A percentile compares a stretch with the other conserved stretches of the same genome.
Evolutionary conservation across 1,139 yeast species (phyloP).

Genomic region (Meyerozyma elateridarum): DNA sequence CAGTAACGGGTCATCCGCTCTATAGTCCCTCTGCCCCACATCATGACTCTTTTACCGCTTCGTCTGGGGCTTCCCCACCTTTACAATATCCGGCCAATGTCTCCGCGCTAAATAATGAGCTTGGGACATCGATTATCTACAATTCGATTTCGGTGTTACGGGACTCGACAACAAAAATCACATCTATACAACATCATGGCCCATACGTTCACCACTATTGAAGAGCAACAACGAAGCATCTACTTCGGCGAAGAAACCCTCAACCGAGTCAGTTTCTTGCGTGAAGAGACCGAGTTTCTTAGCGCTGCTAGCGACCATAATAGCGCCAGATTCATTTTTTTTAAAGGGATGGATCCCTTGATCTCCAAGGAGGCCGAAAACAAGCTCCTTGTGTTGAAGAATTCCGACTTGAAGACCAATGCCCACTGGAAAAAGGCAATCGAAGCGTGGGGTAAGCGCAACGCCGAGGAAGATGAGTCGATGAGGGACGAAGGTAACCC

Average conservation of each 20-base stretch:
- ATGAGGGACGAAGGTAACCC: conserved; percentile 34
- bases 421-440: conserved; percentile 9
- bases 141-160: no score
- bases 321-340: conserved; percentile 55
- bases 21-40: no score
- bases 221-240: conserved; percentile 9
- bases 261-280: conserved; percentile 74
- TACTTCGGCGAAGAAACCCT: conserved; percentile 51
- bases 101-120: no score
- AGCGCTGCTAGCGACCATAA: conserved; percentile 46
- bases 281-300: conserved; percentile 64
- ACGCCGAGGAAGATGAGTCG: conserved; percentile 17
- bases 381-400: conserved; percentile 31
- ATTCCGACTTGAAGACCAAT: conserved; percentile 17
- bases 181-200: conserved; percentile 8
- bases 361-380: conserved; percentile 26
- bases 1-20: no score
- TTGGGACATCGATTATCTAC: no score
- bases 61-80: no score
- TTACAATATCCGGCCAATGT: no score
- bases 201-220: neutral
- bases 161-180: no score
- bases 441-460: conserved; percentile 20
- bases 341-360: conserved; percentile 32
- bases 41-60: no score